These are phyloP conservation scores for Chenopodium album DNA, from an alignment of 148 eudicot genomes.

Conservation along the genomic window DNA sequence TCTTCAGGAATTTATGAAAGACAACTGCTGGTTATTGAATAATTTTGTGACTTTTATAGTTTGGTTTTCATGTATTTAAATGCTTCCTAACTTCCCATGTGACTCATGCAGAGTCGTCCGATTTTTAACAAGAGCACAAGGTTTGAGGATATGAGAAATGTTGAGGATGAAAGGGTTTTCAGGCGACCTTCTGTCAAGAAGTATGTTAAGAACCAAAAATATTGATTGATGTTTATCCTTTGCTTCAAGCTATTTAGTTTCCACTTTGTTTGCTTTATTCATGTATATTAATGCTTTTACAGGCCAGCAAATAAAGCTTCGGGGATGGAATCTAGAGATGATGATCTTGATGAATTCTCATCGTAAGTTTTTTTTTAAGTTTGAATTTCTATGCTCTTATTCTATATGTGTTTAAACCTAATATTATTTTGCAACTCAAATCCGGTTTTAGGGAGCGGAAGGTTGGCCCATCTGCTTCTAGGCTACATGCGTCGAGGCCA, in stretches of 20 bases:
- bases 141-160: slow-evolving; percentile 91
- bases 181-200: slow-evolving; percentile 68
- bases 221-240: not conserved
- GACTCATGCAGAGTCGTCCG: slow-evolving; percentile 78
- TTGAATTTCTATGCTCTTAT: not conserved
- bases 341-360: slow-evolving; percentile 70
- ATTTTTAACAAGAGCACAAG: slow-evolving; percentile 96
- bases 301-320: slow-evolving; percentile 67
- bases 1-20: not conserved
- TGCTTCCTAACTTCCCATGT: slow-evolving; percentile 4
- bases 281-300: slow-evolving; percentile 19
- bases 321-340: slow-evolving; percentile 72
- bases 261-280: not conserved
- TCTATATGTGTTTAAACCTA: not conserved
- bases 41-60: not conserved
- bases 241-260: not conserved
- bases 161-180: slow-evolving; percentile 69
- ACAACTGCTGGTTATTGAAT: not conserved
- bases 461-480: slow-evolving; percentile 67
- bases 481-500: slow-evolving; percentile 77
- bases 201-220: slow-evolving; percentile 29
- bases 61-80: not conserved
- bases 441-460: slow-evolving; percentile 52
- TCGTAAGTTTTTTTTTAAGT: slow-evolving; percentile 45
- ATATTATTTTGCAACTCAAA: not conserved